phyloP scores from a whole-genome alignment of 805 yeast species.

The Candida lessepsii region DNA sequence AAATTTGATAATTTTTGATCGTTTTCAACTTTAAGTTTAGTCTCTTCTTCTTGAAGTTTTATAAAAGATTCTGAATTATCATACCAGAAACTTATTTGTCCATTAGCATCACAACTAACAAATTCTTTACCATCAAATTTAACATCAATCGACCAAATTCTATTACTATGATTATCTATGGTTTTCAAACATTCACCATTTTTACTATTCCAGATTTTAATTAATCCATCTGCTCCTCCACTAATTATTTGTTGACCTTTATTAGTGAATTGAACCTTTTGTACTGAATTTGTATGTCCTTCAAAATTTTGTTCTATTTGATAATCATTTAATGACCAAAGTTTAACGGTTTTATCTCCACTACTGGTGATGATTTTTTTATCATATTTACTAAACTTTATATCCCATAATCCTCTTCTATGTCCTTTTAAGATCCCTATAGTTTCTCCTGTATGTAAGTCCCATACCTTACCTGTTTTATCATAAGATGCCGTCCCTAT shows the following conservation, averaged over 20 bases:
- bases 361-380: conserved; percentile 77
- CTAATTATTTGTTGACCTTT: conserved; percentile 66
- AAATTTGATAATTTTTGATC: conserved; percentile 84
- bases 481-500: conserved; percentile 96
- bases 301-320: conserved; percentile 81
- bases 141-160: conserved; percentile 86
- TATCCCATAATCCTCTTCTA: conserved; percentile 92
- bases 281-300: conserved; percentile 92
- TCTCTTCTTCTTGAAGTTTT: conserved; percentile 49
- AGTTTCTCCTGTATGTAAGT: conserved; percentile 79
- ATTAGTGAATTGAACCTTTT: conserved; percentile 70
- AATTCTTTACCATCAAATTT: conserved; percentile 66
- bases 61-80: conserved; percentile 79
- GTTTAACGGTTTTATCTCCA: conserved; percentile 86
- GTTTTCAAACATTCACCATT: conserved; percentile 78
- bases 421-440: conserved; percentile 86
- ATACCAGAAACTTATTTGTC: conserved; percentile 83
- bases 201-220: conserved; percentile 83
- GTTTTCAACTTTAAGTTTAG: conserved; percentile 66
- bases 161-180: conserved; percentile 85
- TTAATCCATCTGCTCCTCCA: conserved; percentile 92
- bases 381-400: conserved; percentile 77
- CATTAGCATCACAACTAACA: conserved; percentile 93
- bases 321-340: conserved; percentile 84
- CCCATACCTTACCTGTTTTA: conserved; percentile 89